phyloP scores from a whole-genome alignment of 768 basidiomycete genomes.

The Russula sp. region DNA sequence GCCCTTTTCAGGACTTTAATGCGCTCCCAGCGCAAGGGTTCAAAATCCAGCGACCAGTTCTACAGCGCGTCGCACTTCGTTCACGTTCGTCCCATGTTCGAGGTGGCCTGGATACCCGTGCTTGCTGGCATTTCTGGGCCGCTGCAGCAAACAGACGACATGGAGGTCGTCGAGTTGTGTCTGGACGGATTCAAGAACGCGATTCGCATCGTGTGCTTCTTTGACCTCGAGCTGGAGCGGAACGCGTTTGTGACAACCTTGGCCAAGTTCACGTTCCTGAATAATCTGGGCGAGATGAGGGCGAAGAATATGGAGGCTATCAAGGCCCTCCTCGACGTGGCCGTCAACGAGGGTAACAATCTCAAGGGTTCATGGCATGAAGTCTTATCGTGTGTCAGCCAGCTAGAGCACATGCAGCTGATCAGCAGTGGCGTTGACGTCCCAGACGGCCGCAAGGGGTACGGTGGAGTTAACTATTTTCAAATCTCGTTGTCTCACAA shows the following conservation, averaged over 20 bases:
- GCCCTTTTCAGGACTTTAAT: constrained; percentile 90
- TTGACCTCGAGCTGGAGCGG: constrained; percentile 95
- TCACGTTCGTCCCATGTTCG: constrained; percentile 98
- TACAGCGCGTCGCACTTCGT: constrained; percentile 95
- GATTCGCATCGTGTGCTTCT: constrained; percentile 95
- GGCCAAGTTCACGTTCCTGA: constrained; percentile 94
- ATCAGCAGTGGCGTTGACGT: constrained; percentile 88
- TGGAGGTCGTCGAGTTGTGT: constrained; percentile 86
- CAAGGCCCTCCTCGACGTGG: constrained; percentile 88
- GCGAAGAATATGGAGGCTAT: constrained; percentile 99
- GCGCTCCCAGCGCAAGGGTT: constrained; percentile 81
- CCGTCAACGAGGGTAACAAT: constrained; percentile 93
- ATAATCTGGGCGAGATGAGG: constrained; percentile 98
- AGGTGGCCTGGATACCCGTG: constrained; percentile 98
- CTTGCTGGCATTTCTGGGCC: constrained; percentile 92
- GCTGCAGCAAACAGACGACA: constrained; percentile 90
- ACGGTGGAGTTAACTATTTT: constrained; percentile 25
- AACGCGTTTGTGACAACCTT: constrained; percentile 98
- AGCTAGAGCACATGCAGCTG: constrained; percentile 97
- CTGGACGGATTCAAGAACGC: constrained; percentile 95
- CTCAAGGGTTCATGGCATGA: constrained; percentile 96
- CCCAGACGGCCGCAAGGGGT: constrained; percentile 82
- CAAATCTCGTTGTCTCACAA: not conserved
- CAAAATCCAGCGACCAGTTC: constrained; percentile 76
- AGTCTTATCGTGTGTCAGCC: constrained; percentile 93